Base-by-base conservation (phyloP, 768 basidiomycete species). In the Solioccasus polychromus region DNA sequence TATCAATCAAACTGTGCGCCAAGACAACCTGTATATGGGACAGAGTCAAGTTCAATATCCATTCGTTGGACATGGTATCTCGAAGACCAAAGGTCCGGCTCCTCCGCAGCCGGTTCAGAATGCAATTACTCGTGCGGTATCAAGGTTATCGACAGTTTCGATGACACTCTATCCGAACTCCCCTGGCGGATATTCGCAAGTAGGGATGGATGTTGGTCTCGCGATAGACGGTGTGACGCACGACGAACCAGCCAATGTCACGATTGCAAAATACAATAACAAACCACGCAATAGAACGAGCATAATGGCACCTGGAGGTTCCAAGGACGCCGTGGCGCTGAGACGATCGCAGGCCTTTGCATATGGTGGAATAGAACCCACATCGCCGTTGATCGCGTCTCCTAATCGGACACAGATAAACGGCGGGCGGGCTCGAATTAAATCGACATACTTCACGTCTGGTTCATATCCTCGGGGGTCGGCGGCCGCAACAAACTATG, bases 361-460 rank as follows among this genome's bases (percentile, higher is more conserved):
- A 4, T 83, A 85, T 47, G 78, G 75, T 46, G 78, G 76, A 29
- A 72, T 75, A 30, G 79, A 80, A 44, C 58, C 73, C 23, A 54
- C 61, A 3, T 79, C 80, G 8, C 78, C 80, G 20, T 44, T 36
- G 44, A 63, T 44, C 36, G 51, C 34, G 47, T 54, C 53, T 62
- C 58, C 34, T 1, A 55, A 58, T 39, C 44, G 47, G 31, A 50
- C 34, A 3, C 55, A 55, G 23, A 62, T 61, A 39, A 67, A 55
- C 38, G 78, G 76, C 45, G 80, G 85, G 30, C 79, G 85, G 29
- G 77, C 76, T 37, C 77, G 77, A 28, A 81, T 87, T 52, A 83
- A 85, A 60, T 85, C 84, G 8, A 75, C 83, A 6, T 84, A 88
- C 56, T 80, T 78, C 47, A 74, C 77, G 8, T 71, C 76, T 4